These are phyloP conservation scores for Cryptomeria japonica DNA, from an alignment of 75 land plant species.

Conservation along the genomic window DNA sequence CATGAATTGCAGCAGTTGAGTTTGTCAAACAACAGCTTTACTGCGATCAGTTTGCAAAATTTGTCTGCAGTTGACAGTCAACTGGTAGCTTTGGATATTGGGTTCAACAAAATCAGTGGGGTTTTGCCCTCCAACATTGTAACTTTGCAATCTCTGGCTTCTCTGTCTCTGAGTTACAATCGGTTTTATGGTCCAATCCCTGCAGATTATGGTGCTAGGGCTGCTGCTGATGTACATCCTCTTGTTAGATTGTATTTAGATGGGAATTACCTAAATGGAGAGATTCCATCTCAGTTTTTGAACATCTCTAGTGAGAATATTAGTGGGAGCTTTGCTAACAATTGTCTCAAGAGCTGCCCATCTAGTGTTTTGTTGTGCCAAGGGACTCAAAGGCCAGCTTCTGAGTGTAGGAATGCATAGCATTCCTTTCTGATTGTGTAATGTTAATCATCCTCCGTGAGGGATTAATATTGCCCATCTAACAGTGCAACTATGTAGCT, in stretches of 20 bases:
- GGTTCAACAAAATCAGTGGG: too few species aligned
- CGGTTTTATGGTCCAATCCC: conserved; percentile 57
- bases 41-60: too few species aligned
- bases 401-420: conserved; percentile 38
- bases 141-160: conserved; percentile 26
- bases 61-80: too few species aligned
- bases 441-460: too few species aligned
- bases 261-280: conserved; percentile 64
- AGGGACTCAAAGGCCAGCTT: conserved; percentile 11
- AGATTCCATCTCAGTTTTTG: conserved; percentile 39
- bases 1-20: too few species aligned
- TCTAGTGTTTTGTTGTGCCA: conserved; percentile 15
- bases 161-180: conserved; percentile 60
- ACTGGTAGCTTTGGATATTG: too few species aligned
- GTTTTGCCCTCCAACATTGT: not conserved
- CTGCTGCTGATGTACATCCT: conserved; percentile 9
- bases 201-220: conserved; percentile 29
- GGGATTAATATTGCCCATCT: too few species aligned
- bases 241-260: conserved; percentile 42
- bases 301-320: conserved; percentile 13
- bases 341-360: conserved; percentile 58
- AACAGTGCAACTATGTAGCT: not conserved
- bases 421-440: too few species aligned
- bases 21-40: too few species aligned
- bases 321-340: conserved; percentile 52